phyloP scores from a whole-genome alignment of 1,284 basidiomycete species.

The Trichosporon inkin region DNA sequence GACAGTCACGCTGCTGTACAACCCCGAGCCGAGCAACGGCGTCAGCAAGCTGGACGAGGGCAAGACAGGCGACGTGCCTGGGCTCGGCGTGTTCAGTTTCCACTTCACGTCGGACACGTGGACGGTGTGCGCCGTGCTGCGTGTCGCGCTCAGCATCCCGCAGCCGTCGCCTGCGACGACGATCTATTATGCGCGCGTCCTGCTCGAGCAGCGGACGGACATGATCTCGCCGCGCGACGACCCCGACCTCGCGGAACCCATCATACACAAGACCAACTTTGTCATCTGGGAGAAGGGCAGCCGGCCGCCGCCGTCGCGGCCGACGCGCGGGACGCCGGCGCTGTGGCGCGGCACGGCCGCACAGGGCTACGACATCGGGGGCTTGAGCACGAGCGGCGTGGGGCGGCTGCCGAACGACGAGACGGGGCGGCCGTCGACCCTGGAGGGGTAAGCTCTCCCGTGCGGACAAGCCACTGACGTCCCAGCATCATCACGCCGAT shows the following conservation, averaged over 20 bases:
- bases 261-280: conserved; percentile 17
- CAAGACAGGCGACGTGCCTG: conserved; percentile 12
- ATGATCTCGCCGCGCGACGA: conserved; percentile 38
- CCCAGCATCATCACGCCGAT: conserved; percentile 41
- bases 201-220: conserved; percentile 30
- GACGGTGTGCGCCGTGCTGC: conserved; percentile 35
- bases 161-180: conserved; percentile 27
- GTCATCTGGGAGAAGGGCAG: conserved; percentile 22
- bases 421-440: conserved; percentile 34
- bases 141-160: conserved; percentile 22
- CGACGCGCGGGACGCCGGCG: conserved; percentile 22
- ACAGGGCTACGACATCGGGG: conserved; percentile 17
- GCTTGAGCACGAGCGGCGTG: conserved; percentile 15
- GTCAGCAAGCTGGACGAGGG: conserved; percentile 25
- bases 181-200: conserved; percentile 33
- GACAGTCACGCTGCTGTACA: conserved; percentile 28
- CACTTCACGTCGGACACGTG: conserved; percentile 25
- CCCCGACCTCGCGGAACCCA: conserved; percentile 15
- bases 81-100: conserved; percentile 14
- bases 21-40: conserved; percentile 29
- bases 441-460: conserved; percentile 20
- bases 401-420: conserved; percentile 39
- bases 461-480: background rate
- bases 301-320: conserved; percentile 15
- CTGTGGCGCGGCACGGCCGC: conserved; percentile 33